Percentiles rank a stretch among this genome's conserved stretches.
Conservation (phyloP, 257 asterid genomes). For the Capsicum pubescens region DNA sequence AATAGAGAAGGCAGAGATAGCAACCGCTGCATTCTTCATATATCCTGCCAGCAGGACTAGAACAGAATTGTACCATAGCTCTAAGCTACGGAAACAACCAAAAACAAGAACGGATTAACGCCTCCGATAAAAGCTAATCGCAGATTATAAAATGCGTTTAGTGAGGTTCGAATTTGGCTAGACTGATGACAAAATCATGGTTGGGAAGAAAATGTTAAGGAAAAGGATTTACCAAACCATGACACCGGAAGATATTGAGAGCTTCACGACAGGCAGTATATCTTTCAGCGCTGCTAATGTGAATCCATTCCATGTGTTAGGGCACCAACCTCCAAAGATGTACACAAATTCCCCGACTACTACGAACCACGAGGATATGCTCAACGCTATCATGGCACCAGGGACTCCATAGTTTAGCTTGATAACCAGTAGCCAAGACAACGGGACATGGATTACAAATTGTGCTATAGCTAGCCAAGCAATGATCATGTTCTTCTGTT, state of each 20-base stretch:
- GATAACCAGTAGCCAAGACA: constrained; percentile 71
- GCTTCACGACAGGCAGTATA: constrained; percentile 77
- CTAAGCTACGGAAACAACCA: constrained; percentile 54
- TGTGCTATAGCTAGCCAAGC: constrained; percentile 68
- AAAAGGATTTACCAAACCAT: constrained; percentile 73
- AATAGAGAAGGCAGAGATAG: constrained; percentile 86
- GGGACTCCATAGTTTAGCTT: constrained; percentile 57
- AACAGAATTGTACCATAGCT: constrained; percentile 87
- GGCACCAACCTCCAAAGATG: constrained; percentile 89
- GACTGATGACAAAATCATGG: background rate
- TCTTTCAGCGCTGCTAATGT: constrained; percentile 68
- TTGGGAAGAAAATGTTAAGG: background rate
- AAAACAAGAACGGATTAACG: background rate
- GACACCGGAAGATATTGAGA: constrained; percentile 79
- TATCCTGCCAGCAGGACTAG: constrained; percentile 87
- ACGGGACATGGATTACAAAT: constrained; percentile 64
- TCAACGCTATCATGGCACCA: constrained; percentile 82
- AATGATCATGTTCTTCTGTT: constrained; percentile 74
- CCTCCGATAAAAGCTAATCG: background rate
- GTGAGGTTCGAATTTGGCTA: background rate
- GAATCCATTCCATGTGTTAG: constrained; percentile 81
- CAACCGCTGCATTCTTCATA: constrained; percentile 81
- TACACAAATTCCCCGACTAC: constrained; percentile 71
- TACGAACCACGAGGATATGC: constrained; percentile 66
- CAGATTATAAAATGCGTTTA: background rate